These are phyloP conservation scores for Ogataea nakhonphanomensis DNA, from an alignment of 805 yeast genomes.

Conservation along the genomic window DNA sequence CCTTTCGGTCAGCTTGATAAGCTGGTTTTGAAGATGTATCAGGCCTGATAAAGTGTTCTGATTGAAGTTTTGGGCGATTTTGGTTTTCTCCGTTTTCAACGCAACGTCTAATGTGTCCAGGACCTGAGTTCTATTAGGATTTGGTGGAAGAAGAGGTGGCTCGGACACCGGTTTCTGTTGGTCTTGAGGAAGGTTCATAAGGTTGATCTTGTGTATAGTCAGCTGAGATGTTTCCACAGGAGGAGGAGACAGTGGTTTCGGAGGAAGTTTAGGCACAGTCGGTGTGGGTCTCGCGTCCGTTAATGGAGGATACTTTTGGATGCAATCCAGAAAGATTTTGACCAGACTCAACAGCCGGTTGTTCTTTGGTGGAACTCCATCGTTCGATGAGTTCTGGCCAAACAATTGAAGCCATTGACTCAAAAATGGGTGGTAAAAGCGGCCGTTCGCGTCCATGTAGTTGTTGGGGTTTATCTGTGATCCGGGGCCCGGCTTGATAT, in stretches of 20 bases:
- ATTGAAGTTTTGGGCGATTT: constrained; percentile 11
- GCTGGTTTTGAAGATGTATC: constrained; percentile 16
- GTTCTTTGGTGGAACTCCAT: constrained; percentile 22
- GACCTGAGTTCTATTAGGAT: constrained; percentile 23
- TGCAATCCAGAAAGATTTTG: constrained; percentile 17
- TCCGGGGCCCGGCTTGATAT: constrained; percentile 46
- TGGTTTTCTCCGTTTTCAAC: constrained; percentile 7
- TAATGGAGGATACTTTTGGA: constrained; percentile 18
- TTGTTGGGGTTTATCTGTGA: constrained; percentile 55
- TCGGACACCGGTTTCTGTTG: not conserved
- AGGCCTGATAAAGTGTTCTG: constrained; percentile 6
- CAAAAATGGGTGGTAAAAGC: constrained; percentile 64
- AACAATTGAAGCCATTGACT: constrained; percentile 46
- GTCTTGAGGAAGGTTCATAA: constrained; percentile 11
- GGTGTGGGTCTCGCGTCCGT: constrained; percentile 1
- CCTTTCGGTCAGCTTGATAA: constrained; percentile 20
- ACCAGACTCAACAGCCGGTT: constrained; percentile 28
- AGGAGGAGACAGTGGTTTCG: constrained; percentile 6
- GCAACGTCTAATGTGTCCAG: constrained; percentile 9
- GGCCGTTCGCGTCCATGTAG: constrained; percentile 67
- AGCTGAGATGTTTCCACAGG: constrained; percentile 7
- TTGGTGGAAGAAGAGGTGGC: constrained; percentile 30
- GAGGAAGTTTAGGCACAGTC: constrained; percentile 6
- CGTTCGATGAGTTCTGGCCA: constrained; percentile 24
- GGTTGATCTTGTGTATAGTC: constrained; percentile 6